phyloP scores from a whole-genome alignment of 305 asterid genomes.

The Solanum hybrid region DNA sequence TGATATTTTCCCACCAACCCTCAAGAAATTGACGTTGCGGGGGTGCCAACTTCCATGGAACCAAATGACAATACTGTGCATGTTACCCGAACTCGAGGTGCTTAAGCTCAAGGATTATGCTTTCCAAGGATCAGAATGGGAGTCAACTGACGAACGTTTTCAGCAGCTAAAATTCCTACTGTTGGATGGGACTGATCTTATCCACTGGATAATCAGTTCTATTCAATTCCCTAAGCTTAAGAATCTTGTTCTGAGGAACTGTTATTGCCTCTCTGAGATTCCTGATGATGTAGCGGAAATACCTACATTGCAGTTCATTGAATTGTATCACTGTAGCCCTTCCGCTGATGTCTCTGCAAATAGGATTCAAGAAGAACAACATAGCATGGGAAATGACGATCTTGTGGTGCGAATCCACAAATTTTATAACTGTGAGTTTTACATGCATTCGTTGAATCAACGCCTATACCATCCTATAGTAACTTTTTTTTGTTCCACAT shows the following conservation, averaged over 20 bases:
- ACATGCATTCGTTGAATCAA: background rate
- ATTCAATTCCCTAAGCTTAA: conserved; percentile 10
- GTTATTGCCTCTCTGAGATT: conserved; percentile 3
- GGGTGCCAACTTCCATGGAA: conserved; percentile 1
- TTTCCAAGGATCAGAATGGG: background rate
- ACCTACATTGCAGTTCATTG: background rate
- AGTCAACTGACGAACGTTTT: background rate
- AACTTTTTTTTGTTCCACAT: too few relatives aligned
- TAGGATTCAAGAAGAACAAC: conserved; percentile 4
- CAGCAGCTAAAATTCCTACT: background rate
- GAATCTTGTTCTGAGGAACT: conserved; percentile 5
- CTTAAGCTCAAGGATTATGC: background rate
- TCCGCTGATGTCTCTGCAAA: conserved; percentile 4
- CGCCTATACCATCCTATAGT: background rate
- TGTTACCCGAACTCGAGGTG: background rate
- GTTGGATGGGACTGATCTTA: background rate
- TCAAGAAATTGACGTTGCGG: background rate
- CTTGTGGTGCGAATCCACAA: background rate
- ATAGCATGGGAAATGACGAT: background rate
- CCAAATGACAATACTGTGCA: background rate
- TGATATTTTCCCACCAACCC: background rate
- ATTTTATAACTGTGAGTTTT: background rate
- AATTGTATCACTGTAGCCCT: conserved; percentile 2
- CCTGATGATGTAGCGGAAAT: conserved; percentile 7
- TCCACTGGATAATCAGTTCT: background rate